phyloP scores from a whole-genome alignment of 495 filamentous ascomycete genomes.

The Annulohypoxylon nitens region DNA sequence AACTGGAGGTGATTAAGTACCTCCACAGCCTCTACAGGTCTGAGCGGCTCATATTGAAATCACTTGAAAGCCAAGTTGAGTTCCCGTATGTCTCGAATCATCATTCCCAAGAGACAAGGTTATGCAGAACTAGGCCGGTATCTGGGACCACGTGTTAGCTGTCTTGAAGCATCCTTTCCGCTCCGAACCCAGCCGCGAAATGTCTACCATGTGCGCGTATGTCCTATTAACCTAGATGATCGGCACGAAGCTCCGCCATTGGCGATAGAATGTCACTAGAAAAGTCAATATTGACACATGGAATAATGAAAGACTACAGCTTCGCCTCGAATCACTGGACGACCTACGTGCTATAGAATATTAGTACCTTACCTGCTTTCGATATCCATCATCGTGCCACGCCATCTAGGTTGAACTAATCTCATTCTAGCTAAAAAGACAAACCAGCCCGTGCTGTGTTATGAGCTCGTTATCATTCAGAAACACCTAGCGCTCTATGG shows the following conservation, averaged over 20 bases:
- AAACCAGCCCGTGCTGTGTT: neutral
- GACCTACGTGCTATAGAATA: slow-evolving; percentile 6
- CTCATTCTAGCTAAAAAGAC: neutral
- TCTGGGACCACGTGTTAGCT: slow-evolving; percentile 28
- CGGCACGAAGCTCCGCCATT: slow-evolving; percentile 22
- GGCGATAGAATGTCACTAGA: slow-evolving; percentile 7
- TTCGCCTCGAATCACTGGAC: slow-evolving; percentile 11
- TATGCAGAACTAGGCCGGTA: slow-evolving; percentile 15
- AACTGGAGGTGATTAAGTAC: neutral
- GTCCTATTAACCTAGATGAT: slow-evolving; percentile 14
- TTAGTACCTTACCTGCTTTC: neutral
- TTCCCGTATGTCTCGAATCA: slow-evolving; percentile 21
- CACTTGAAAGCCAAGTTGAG: neutral
- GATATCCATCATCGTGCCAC: neutral
- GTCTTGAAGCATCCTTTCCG: slow-evolving; percentile 23
- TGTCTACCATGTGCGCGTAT: slow-evolving; percentile 16
- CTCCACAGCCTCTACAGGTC: neutral
- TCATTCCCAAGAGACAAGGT: slow-evolving; percentile 31
- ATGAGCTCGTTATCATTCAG: neutral
- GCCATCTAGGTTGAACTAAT: neutral
- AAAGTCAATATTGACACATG: neutral
- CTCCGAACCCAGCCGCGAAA: slow-evolving; percentile 22
- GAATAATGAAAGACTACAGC: slow-evolving; percentile 16
- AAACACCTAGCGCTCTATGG: slow-evolving; percentile 5
- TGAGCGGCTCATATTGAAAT: slow-evolving; percentile 1